Evolutionary conservation across 192 early-diverging fungal genomes (phyloP).

Genomic region (Coemansia sp.): DNA sequence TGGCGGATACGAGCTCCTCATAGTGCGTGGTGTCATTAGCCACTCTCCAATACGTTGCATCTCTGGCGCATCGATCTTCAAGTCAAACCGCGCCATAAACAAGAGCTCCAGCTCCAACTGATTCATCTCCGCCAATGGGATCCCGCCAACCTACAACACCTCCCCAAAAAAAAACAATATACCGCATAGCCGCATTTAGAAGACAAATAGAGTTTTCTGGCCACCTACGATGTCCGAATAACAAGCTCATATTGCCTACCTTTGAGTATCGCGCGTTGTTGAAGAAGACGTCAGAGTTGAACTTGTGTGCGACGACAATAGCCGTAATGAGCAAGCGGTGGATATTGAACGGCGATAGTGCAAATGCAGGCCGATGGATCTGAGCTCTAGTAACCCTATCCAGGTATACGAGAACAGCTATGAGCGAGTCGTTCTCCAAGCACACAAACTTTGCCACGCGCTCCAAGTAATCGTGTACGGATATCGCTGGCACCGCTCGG

Average conservation of each 20-base stretch:
- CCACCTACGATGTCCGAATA: not conserved
- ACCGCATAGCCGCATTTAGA: not conserved
- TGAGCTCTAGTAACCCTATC: slow-evolving; percentile 63
- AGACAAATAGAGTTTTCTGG: not conserved
- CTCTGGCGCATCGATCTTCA: slow-evolving; percentile 65
- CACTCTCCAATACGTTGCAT: slow-evolving; percentile 68
- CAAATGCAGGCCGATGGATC: slow-evolving; percentile 57
- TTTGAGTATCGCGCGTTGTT: slow-evolving; percentile 75
- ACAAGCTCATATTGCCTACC: slow-evolving; percentile 14
- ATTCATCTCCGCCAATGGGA: slow-evolving; percentile 72
- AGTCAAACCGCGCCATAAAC: slow-evolving; percentile 71
- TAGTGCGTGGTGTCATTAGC: slow-evolving; percentile 42
- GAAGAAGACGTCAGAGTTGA: slow-evolving; percentile 75
- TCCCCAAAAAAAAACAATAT: not conserved
- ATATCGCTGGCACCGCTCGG: slow-evolving; percentile 68
- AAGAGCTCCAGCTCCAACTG: slow-evolving; percentile 77
- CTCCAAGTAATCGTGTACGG: slow-evolving; percentile 66
- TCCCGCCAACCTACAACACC: slow-evolving; percentile 68
- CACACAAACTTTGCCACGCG: slow-evolving; percentile 73
- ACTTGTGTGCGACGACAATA: slow-evolving; percentile 76
- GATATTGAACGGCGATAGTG: slow-evolving; percentile 69
- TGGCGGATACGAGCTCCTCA: not conserved
- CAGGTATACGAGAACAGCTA: slow-evolving; percentile 76
- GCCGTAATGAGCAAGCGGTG: slow-evolving; percentile 73
- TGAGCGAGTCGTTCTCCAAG: slow-evolving; percentile 68